Percentiles rank a stretch among this genome's conserved stretches.
phyloP scores from a whole-genome alignment of 129 eudicot genomes.

The Centaurea solstitialis region DNA sequence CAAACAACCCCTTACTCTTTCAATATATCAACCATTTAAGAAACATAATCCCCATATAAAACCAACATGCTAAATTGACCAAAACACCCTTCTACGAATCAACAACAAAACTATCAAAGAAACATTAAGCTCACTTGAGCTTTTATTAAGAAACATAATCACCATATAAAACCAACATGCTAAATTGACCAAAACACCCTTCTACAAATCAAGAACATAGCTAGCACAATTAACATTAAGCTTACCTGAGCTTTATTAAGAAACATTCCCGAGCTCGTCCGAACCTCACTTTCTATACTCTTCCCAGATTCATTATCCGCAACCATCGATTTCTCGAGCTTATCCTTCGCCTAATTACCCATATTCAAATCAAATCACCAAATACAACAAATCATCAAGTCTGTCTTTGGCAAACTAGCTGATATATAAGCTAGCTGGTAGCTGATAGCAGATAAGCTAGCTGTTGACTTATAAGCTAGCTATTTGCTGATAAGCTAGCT shows the following conservation, averaged over 20 bases:
- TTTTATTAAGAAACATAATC: background rate
- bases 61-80: background rate
- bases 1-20: background rate
- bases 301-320: conserved; percentile 93
- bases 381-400: background rate
- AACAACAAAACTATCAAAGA: background rate
- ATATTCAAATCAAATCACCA: conserved; percentile 9
- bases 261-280: conserved; percentile 98
- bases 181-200: background rate
- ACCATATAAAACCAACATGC: background rate
- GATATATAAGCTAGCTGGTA: too few species aligned
- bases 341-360: conserved; percentile 64
- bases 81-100: background rate
- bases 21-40: too few species aligned
- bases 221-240: background rate
- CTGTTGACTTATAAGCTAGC: too few species aligned
- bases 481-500: too few species aligned
- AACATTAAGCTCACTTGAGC: too few species aligned
- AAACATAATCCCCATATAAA: background rate
- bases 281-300: conserved; percentile 83
- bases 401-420: too few species aligned
- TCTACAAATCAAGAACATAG: background rate
- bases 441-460: too few species aligned
- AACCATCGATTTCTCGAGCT: conserved; percentile 89
- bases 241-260: conserved; percentile 74